Evolutionary conservation across 2,329 filamentous ascomycete genomes (phyloP), one percentile per base, ranked within the genome.

Genomic region (Diaporthe capsici): DNA sequence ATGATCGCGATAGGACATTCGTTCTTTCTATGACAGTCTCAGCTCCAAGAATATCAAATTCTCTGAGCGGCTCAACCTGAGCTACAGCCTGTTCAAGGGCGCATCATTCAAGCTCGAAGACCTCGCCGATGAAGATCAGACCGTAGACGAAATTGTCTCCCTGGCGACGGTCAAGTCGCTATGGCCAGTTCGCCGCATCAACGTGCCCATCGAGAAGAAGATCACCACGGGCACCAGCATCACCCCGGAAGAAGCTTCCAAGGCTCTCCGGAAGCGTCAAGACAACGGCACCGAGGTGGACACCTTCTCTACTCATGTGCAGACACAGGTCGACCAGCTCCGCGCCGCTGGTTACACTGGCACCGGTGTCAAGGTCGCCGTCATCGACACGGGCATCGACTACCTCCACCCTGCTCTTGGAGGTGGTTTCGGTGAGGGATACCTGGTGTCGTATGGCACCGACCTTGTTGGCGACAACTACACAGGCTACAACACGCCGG

Each of bases 391-490:
- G n/a, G 85, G 85, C 39, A 76, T 85, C 39, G 85, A 86, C 76
- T 86, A 86, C 74, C 81, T 78, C 4, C 84, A 86, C 74, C 83
- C 83, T 37, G 83, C 84, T 28, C 82, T 86, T 12, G 85, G 85
- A 28, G 84, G 84, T 9, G 84, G 84, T 67, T 86, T 85, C 71
- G 85, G 85, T 8, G 47, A 71, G 10, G 77, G 75, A 9, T 78
- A 72, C 44, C 42, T 73, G 17, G 68, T 78, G 2, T 53, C 73
- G 0, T 74, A 72, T 17, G 77, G 77, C 13, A 37, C 55, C 5
- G 77, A 74, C 34, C 47, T 73, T 12, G 67, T 72, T 7, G 75
- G 71, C 68, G 51, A 75, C 42, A n/a, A 31, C n/a, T 70, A 70
- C 20, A 70, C 65, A 1, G 65, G 65, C n/a, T 70, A 12, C n/a